Conservation (phyloP, 2,329 filamentous ascomycete genomes). For the Myriangium duriaei region DNA sequence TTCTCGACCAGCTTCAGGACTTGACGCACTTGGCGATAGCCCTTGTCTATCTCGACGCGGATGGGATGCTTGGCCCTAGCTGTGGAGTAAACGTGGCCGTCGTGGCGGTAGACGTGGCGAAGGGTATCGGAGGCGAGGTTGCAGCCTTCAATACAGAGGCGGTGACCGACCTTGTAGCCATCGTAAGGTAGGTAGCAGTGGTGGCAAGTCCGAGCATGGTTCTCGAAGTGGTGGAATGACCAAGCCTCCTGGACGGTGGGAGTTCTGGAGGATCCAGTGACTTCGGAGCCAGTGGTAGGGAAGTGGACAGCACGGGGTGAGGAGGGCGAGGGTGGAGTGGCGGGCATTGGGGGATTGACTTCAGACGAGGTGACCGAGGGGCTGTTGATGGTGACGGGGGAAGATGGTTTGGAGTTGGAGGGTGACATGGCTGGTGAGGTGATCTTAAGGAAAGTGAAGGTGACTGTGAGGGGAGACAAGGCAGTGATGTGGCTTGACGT, state of each 20-base stretch:
- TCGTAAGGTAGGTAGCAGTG: conserved; percentile 34
- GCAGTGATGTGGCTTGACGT: too few relatives aligned
- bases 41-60: not conserved
- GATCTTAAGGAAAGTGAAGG: not conserved
- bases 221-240: conserved; percentile 36
- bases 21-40: not conserved
- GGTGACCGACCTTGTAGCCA: conserved; percentile 26
- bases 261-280: conserved; percentile 27
- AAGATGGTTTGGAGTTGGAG: not conserved
- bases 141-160: conserved; percentile 33
- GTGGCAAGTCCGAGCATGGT: conserved; percentile 32
- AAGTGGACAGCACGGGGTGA: conserved; percentile 19
- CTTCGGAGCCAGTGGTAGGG: conserved; percentile 13
- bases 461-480: too few relatives aligned
- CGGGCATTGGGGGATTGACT: conserved; percentile 2
- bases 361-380: conserved; percentile 11
- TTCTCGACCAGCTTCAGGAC: not conserved
- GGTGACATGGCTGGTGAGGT: not conserved
- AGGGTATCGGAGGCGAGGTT: conserved; percentile 33
- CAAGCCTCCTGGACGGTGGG: conserved; percentile 31
- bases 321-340: conserved; percentile 16
- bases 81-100: conserved; percentile 19
- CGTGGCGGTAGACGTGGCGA: conserved; percentile 30
- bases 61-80: not conserved
- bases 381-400: conserved; percentile 13